Conservation (phyloP, 2,329 filamentous ascomycete species). For the Pyrenochaeta sp. region DNA sequence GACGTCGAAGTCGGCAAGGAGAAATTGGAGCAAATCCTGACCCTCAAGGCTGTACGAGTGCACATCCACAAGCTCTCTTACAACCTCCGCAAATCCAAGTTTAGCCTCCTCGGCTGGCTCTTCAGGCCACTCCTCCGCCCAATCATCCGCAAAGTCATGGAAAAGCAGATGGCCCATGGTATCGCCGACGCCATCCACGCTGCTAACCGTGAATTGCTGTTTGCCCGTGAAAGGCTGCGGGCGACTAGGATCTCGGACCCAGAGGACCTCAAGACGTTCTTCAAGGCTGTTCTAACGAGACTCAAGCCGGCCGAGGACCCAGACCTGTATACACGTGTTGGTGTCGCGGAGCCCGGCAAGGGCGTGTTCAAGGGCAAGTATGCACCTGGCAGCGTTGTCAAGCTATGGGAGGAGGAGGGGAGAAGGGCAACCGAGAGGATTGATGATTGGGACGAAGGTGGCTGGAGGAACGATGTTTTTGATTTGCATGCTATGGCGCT, state of each 20-base stretch:
- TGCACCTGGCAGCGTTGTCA: constrained; percentile 87
- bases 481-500: constrained; percentile 56
- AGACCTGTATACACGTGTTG: constrained; percentile 77
- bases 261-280: constrained; percentile 80
- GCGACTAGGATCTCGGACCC: constrained; percentile 86
- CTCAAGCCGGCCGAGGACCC: constrained; percentile 76
- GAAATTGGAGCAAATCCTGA: constrained; percentile 80
- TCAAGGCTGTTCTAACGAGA: constrained; percentile 81
- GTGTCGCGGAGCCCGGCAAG: constrained; percentile 68
- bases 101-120: constrained; percentile 81
- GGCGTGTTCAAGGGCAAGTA: constrained; percentile 84
- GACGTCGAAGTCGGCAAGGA: constrained; percentile 85
- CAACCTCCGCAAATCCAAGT: constrained; percentile 75
- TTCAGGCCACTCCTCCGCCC: constrained; percentile 85
- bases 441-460: constrained; percentile 74
- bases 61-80: constrained; percentile 89
- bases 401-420: constrained; percentile 87
- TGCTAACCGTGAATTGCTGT: constrained; percentile 85
- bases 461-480: constrained; percentile 90
- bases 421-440: constrained; percentile 74
- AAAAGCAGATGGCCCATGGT: constrained; percentile 76
- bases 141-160: constrained; percentile 79
- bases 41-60: constrained; percentile 78
- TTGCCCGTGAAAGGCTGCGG: constrained; percentile 83
- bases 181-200: constrained; percentile 75